Percentiles rank a stretch among this genome's conserved stretches.
phyloP scores from a whole-genome alignment of 1,284 basidiomycete genomes.

The Malassezia sympodialis region DNA sequence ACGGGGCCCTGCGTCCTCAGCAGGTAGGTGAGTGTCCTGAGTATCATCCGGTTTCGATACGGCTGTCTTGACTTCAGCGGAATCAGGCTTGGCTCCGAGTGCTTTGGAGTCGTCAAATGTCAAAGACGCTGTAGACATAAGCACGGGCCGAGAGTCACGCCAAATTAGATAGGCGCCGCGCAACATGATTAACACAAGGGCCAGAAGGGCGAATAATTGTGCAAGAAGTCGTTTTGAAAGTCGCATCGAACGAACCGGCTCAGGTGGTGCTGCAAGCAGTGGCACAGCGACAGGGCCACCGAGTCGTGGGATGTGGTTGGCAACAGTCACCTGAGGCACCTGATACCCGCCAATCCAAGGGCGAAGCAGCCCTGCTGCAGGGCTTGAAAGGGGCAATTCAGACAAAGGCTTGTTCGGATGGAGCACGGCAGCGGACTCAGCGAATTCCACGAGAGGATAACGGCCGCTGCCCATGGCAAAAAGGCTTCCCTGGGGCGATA shows the following conservation, averaged over 20 bases:
- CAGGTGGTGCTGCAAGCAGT: not conserved
- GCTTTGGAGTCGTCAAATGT: not conserved
- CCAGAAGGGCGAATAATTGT: constrained; percentile 1
- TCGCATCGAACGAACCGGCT: not conserved
- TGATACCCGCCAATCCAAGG: constrained; percentile 14
- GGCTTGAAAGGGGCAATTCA: not conserved
- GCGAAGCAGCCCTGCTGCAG: not conserved
- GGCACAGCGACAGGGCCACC: not conserved
- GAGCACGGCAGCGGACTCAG: constrained; percentile 11
- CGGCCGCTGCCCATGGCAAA: constrained; percentile 34
- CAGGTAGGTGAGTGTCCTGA: not conserved
- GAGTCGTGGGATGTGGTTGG: not conserved
- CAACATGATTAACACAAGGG: constrained; percentile 3
- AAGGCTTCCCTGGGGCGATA: constrained; percentile 28
- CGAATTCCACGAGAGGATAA: constrained; percentile 34
- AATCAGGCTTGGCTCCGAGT: not conserved
- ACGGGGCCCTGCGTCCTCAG: not conserved
- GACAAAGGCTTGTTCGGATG: not conserved
- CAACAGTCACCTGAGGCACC: constrained; percentile 1
- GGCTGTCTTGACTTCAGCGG: not conserved
- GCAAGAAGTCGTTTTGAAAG: not conserved
- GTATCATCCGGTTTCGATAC: not conserved
- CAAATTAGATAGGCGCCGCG: constrained; percentile 1
- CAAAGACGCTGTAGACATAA: not conserved
- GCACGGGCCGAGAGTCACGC: not conserved